phyloP scores from a whole-genome alignment of 129 eudicot species.

The Artemisia annua region DNA sequence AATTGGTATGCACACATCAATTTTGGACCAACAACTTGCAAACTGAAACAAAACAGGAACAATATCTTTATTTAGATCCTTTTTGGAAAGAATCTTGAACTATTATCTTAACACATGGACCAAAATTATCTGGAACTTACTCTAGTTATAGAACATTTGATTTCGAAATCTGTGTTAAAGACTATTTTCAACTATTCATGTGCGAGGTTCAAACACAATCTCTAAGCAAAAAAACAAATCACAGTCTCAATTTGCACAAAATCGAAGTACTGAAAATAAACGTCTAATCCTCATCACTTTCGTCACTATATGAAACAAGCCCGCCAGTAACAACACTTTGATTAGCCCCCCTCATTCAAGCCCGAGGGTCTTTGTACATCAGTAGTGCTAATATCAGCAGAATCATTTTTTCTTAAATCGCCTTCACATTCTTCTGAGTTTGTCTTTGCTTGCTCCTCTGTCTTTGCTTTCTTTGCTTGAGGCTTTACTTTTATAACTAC shows the following conservation, averaged over 20 bases:
- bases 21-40: too few relatives aligned
- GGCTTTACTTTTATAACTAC: conserved; percentile 76
- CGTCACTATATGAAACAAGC: conserved; percentile 84
- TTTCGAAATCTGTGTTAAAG: too few relatives aligned
- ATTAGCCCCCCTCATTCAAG: conserved; percentile 2
- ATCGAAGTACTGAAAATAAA: not conserved
- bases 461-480: conserved; percentile 68
- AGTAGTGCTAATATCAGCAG: conserved; percentile 3
- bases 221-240: conserved; percentile 8
- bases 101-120: too few relatives aligned
- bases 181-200: too few relatives aligned
- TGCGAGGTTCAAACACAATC: not conserved
- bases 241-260: not conserved
- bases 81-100: too few relatives aligned
- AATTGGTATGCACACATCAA: not conserved
- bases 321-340: conserved; percentile 34
- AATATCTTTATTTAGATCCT: too few relatives aligned
- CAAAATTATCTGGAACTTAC: too few relatives aligned
- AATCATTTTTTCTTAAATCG: not conserved
- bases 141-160: too few relatives aligned
- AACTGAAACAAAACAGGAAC: too few relatives aligned
- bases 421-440: conserved; percentile 31
- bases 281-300: conserved; percentile 61
- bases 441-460: conserved; percentile 12
- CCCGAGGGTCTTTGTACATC: not conserved